Evolutionary conservation across 805 yeast species (phyloP), one percentile per base, ranked within the genome.

Genomic region (Metschnikowia similis): DNA sequence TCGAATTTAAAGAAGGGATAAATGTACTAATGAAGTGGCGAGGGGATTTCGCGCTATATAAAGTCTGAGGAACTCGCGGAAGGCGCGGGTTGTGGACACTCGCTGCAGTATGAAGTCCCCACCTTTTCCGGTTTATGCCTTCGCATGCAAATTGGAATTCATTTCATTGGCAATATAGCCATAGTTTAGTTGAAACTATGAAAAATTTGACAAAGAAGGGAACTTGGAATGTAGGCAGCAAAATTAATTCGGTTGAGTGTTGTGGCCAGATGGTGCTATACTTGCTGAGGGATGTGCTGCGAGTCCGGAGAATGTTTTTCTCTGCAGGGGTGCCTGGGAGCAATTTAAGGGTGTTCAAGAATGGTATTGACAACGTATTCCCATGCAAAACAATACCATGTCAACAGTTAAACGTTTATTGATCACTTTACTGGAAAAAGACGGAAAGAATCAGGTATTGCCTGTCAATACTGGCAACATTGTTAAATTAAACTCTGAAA

Each of bases 381-480:
- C 41, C 27, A 38, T 13, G 21, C 32, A n/a, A n/a, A 14, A 27
- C n/a, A 27, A 26, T 32, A 11, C 34, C 16, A 41, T 41, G 45
- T 41, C 45, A 32, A 13, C 9, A 41, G 30, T 41, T n/a, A 71
- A 71, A 53, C 53, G 73, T 49, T 60, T 73, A 48, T 52, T 66
- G 11, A 66, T 74, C 17, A 64, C 58, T 30, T 74, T 68, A 0
- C 52, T 72, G 7, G 56, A 63, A 21, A 51, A 67, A 46, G 62
- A 61, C 2, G 59, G 53, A 9, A 53, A 57, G 4, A 59, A 56
- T 39, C 59, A 60, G 40, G 52, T 65, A 3, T 75, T 79, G 1
- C 76, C 80, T 0, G 74, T 80, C 11, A 80, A 80, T 54, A 62
- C 77, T 1, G 67, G 67, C 32, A 51, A 48, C 2, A 73, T 76